Base-by-base conservation (phyloP, 2,329 filamentous ascomycete genomes). In the Colletotrichum sp. region DNA sequence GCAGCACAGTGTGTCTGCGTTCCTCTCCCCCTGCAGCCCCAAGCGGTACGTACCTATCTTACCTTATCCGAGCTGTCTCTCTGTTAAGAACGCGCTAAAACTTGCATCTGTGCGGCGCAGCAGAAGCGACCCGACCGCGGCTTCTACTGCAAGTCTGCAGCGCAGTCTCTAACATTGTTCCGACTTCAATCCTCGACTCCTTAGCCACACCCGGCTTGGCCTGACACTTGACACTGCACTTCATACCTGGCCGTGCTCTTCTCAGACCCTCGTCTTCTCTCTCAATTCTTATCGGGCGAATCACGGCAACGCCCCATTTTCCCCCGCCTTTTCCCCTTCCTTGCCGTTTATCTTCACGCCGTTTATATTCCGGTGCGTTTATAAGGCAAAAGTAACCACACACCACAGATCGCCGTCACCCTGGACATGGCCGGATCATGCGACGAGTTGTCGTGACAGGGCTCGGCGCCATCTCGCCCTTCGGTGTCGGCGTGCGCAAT, bases 371-470 rank as follows among this genome's bases (percentile, higher is more conserved):
- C 64, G 72, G 71, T 70, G 71, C 61, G 66, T 59, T 34, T 29
- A 25, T 63, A 66, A 61, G 22, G 27, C 27, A 68, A 44, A 61
- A 12, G n/a, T 32, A 64, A 55, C 64, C 34, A 62, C 63, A 77
- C 57, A 76, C n/a, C 57, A 77, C 57, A 76, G 25, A 66, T 39
- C 52, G 36, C 30, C 16, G 39, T 52, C 30, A 57, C 39, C 68
- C 68, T 63, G 82, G 82, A 77, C 69, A 88, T 90, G 88, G 85
- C 82, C 86, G 74, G 79, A 85, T 81, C 78, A 92, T 92, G 89
- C 90, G 92, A 82, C 92, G 95, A 80, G 95, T 97, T 80, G 95
- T 96, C 81, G 93, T 97, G 83, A 97, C 95, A 69, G 95, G 95
- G 82, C 88, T 97, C 66, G 95, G 95, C 77, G 94, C 94, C 82